phyloP scores from a whole-genome alignment of 1,139 yeast genomes.

The Magnusiomyces tetraspermus region DNA sequence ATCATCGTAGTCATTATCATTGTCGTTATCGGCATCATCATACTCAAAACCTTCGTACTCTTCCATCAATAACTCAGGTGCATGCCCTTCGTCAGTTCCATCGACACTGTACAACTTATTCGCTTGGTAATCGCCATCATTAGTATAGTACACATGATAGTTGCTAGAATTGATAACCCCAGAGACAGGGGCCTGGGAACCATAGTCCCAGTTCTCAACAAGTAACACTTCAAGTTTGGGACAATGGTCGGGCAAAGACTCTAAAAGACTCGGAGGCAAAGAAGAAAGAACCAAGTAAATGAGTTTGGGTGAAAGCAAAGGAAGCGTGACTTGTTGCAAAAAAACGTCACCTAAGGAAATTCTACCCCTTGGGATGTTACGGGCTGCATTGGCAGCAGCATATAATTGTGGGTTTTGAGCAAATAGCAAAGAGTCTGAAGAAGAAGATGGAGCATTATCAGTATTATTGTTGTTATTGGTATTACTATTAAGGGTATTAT shows the following conservation, averaged over 20 bases:
- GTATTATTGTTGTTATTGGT: background rate
- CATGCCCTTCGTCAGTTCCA: too few species aligned
- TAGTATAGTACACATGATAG: background rate
- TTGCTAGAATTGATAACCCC: background rate
- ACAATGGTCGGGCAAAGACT: background rate
- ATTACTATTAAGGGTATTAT: background rate
- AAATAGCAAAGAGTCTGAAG: background rate
- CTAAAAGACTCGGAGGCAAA: background rate
- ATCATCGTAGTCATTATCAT: background rate
- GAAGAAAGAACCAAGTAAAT: background rate
- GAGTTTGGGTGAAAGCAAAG: background rate
- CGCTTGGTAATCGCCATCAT: background rate
- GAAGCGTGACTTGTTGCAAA: background rate
- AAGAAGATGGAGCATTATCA: background rate
- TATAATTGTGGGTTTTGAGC: background rate
- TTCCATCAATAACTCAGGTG: too few species aligned
- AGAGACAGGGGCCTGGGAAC: background rate
- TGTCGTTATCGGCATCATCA: background rate
- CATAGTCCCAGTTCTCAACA: constrained; percentile 4
- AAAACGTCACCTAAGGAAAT: background rate
- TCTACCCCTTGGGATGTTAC: background rate
- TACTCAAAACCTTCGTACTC: too few species aligned
- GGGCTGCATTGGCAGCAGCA: background rate
- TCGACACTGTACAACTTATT: too few species aligned
- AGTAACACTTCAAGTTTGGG: constrained; percentile 1